Evolutionary conservation across 1,284 basidiomycete species (phyloP).

Genomic region (Stereum hirsutum): DNA sequence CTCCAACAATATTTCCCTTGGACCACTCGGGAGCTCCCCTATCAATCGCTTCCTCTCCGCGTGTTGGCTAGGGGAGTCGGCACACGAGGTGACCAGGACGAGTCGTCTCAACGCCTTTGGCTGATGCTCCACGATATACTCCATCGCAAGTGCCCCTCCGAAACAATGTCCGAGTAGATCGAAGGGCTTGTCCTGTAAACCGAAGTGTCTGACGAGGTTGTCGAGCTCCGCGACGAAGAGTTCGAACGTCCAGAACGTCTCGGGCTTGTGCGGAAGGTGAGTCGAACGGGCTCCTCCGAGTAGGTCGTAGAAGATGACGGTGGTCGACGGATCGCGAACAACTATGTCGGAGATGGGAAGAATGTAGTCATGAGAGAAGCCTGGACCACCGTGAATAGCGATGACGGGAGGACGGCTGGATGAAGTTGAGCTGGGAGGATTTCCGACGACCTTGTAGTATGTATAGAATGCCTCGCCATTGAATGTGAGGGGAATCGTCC

Average conservation of each 20-base stretch:
- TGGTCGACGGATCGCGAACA: slow-evolving; percentile 7
- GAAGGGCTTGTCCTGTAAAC: slow-evolving; percentile 17
- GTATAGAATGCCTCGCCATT: too few relatives aligned
- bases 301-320: slow-evolving; percentile 29
- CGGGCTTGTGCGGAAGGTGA: slow-evolving; percentile 20
- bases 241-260: slow-evolving; percentile 23
- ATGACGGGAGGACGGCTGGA: too few relatives aligned
- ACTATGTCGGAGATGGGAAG: slow-evolving; percentile 17
- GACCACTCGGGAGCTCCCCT: too few relatives aligned
- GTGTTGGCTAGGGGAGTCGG: too few relatives aligned
- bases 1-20: too few relatives aligned
- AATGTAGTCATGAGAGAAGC: slow-evolving; percentile 21
- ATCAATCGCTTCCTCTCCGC: too few relatives aligned
- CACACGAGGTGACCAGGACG: too few relatives aligned
- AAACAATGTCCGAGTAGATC: slow-evolving; percentile 26
- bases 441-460: too few relatives aligned
- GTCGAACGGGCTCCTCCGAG: slow-evolving; percentile 24
- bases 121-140: too few relatives aligned
- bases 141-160: slow-evolving; percentile 26
- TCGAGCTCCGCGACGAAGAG: slow-evolving; percentile 26
- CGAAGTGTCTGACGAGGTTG: slow-evolving; percentile 20
- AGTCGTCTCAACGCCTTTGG: too few relatives aligned
- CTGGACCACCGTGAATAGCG: slow-evolving; percentile 27
- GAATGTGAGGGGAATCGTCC: too few relatives aligned
- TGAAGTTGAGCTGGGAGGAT: too few relatives aligned